Percentiles rank a stretch among this genome's conserved stretches.
Evolutionary conservation across 2,329 filamentous ascomycete genomes (phyloP).

Genomic region (Hymenoscyphus linearis): DNA sequence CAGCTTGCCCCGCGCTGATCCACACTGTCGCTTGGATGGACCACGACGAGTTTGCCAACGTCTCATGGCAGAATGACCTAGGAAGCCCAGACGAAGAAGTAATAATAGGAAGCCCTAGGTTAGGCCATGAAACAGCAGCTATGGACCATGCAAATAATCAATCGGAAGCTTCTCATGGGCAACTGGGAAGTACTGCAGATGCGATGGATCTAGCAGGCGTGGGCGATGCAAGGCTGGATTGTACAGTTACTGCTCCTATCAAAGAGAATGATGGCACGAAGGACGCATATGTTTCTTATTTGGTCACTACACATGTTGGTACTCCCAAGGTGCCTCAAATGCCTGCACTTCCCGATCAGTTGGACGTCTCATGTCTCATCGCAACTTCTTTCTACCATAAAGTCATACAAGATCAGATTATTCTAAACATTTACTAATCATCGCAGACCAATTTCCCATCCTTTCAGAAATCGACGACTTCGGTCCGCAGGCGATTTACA

Average conservation of each 20-base stretch:
- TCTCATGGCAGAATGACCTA: constrained; percentile 67
- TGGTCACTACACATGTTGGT: constrained; percentile 81
- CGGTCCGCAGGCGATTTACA: constrained; percentile 86
- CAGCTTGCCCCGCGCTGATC: constrained; percentile 19
- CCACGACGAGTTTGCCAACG: constrained; percentile 70
- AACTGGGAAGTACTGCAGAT: constrained; percentile 33
- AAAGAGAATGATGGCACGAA: constrained; percentile 97
- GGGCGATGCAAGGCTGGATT: constrained; percentile 73
- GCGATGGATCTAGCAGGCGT: constrained; percentile 53
- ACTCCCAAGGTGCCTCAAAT: not conserved
- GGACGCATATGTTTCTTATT: constrained; percentile 92
- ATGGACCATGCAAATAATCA: not conserved
- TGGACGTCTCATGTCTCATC: not conserved
- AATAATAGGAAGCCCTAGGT: constrained; percentile 38
- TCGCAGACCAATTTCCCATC: constrained; percentile 84
- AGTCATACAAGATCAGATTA: not conserved
- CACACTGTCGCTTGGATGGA: constrained; percentile 24
- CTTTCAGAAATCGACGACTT: constrained; percentile 76
- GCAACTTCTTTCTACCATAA: not conserved
- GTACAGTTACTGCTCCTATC: constrained; percentile 73
- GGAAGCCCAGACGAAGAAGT: constrained; percentile 40
- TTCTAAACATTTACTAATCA: constrained; percentile 15
- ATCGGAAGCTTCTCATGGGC: constrained; percentile 12
- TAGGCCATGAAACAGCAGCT: constrained; percentile 24
- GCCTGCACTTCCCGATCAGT: not conserved